phyloP scores from a whole-genome alignment of 2,329 filamentous ascomycete genomes.

The Lachnellula arida region DNA sequence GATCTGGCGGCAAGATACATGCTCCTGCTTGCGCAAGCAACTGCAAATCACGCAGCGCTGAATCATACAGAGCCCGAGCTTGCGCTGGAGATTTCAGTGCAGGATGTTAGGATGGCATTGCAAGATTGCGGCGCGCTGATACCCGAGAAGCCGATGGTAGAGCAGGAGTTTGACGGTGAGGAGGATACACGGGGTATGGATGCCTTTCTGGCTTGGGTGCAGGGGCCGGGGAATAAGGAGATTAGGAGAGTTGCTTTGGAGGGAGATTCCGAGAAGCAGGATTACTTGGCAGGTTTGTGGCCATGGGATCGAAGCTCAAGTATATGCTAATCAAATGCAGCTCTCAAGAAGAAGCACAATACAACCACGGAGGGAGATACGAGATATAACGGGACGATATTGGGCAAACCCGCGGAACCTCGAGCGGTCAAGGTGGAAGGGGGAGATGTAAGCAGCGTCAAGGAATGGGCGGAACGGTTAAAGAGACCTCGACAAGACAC shows the following conservation, averaged over 20 bases:
- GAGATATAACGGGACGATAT: conserved; percentile 76
- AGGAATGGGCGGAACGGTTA: conserved; percentile 55
- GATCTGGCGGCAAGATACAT: conserved; percentile 83
- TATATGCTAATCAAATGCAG: conserved; percentile 38
- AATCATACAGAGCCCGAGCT: conserved; percentile 60
- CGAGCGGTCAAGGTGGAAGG: conserved; percentile 75
- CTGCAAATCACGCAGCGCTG: conserved; percentile 61
- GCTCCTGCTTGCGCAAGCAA: conserved; percentile 65
- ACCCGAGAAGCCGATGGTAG: conserved; percentile 60
- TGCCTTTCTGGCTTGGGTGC: conserved; percentile 75
- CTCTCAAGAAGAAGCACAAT: conserved; percentile 87
- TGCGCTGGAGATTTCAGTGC: conserved; percentile 57
- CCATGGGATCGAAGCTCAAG: neutral
- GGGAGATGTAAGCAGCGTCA: conserved; percentile 61
- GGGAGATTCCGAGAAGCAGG: conserved; percentile 60
- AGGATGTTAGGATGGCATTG: conserved; percentile 81
- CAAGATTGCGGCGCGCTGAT: conserved; percentile 73
- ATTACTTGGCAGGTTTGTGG: conserved; percentile 60
- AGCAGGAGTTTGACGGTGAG: conserved; percentile 59
- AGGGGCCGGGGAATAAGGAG: conserved; percentile 68
- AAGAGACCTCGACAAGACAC: conserved; percentile 15
- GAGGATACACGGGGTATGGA: conserved; percentile 76
- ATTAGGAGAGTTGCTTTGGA: conserved; percentile 76
- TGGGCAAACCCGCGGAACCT: conserved; percentile 70
- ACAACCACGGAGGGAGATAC: conserved; percentile 83